Evolutionary conservation across 2,329 filamentous ascomycete genomes (phyloP).

Genomic region (Blastomyces gilchristii): DNA sequence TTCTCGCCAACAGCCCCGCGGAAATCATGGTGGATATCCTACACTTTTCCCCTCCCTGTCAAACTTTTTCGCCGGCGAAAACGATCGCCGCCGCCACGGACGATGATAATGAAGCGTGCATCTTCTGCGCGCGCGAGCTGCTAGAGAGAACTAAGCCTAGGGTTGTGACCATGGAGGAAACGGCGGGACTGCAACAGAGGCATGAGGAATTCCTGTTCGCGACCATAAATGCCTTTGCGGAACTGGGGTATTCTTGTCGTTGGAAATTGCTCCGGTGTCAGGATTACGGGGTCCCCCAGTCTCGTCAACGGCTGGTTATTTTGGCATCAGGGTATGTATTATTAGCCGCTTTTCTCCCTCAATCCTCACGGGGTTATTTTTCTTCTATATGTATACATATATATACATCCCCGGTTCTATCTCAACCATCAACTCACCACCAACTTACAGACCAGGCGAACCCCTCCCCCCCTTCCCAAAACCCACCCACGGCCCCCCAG

Average conservation of each 20-base stretch:
- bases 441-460: conserved; percentile 54
- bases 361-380: neutral
- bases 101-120: conserved; percentile 54
- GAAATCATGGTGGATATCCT: conserved; percentile 52
- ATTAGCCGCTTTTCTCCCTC: neutral
- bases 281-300: conserved; percentile 43
- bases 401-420: too few relatives aligned
- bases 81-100: conserved; percentile 50
- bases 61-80: conserved; percentile 63
- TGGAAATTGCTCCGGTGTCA: conserved; percentile 52
- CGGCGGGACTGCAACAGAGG: conserved; percentile 52
- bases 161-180: conserved; percentile 69
- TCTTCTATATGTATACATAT: neutral
- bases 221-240: conserved; percentile 54
- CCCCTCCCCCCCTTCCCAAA: conserved; percentile 54
- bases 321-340: conserved; percentile 43
- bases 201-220: conserved; percentile 49
- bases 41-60: conserved; percentile 69
- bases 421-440: neutral
- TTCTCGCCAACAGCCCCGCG: conserved; percentile 25
- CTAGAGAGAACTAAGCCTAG: conserved; percentile 53
- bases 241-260: conserved; percentile 56
- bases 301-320: conserved; percentile 41
- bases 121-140: conserved; percentile 42
- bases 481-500: conserved; percentile 44